A percentile compares a stretch with the other conserved stretches of the same genome.
These are phyloP conservation scores for Bisporella sp. DNA, from an alignment of 2,329 filamentous ascomycete genomes.

Conservation along the genomic window DNA sequence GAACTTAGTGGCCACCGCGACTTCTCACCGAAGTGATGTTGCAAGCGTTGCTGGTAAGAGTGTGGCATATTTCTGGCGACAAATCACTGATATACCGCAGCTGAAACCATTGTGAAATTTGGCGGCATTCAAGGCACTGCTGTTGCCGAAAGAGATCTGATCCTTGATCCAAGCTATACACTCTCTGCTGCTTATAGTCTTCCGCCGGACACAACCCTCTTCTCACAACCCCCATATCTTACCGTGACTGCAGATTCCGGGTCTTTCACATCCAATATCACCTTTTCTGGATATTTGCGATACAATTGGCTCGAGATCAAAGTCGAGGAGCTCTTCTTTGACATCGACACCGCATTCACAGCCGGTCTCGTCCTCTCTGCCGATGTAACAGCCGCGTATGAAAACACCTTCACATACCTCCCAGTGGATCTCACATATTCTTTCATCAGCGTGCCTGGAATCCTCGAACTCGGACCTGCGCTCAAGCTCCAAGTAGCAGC, in stretches of 20 bases:
- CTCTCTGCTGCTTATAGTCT: slow-evolving; percentile 16
- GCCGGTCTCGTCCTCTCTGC: slow-evolving; percentile 31
- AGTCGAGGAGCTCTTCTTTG: slow-evolving; percentile 33
- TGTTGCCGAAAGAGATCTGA: slow-evolving; percentile 15
- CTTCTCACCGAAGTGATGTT: slow-evolving; percentile 27
- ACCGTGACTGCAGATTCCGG: slow-evolving; percentile 30
- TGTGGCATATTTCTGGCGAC: background rate
- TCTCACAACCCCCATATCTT: slow-evolving; percentile 25
- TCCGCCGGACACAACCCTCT: slow-evolving; percentile 25
- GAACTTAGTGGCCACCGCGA: slow-evolving; percentile 26
- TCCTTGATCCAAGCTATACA: slow-evolving; percentile 22
- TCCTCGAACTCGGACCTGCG: slow-evolving; percentile 32
- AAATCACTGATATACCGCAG: slow-evolving; percentile 7
- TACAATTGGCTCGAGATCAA: slow-evolving; percentile 32
- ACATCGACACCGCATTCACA: slow-evolving; percentile 33
- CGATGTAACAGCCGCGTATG: slow-evolving; percentile 28
- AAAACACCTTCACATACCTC: slow-evolving; percentile 29
- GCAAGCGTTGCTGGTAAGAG: slow-evolving; percentile 30
- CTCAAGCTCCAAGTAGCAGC: slow-evolving; percentile 33
- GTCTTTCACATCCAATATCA: slow-evolving; percentile 29
- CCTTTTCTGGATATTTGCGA: slow-evolving; percentile 36
- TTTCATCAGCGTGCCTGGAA: slow-evolving; percentile 32
- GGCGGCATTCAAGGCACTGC: slow-evolving; percentile 19
- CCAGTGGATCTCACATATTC: slow-evolving; percentile 31
- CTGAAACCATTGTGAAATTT: slow-evolving; percentile 20